phyloP scores from a whole-genome alignment of 805 yeast genomes.

The Kluyveromyces siamensis region DNA sequence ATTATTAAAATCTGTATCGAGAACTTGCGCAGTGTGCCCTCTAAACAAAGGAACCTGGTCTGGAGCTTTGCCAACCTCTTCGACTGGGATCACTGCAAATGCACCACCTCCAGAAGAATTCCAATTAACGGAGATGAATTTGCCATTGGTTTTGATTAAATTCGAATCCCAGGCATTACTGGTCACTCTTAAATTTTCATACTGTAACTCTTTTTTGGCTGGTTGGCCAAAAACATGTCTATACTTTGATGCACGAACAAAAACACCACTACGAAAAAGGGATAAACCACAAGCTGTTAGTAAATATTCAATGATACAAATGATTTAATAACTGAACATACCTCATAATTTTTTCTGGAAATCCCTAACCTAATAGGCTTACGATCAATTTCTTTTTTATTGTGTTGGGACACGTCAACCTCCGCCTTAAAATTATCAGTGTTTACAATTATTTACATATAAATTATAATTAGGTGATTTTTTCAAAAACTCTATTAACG shows the following conservation, averaged over 20 bases:
- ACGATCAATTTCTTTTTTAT: neutral
- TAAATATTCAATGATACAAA: too few species aligned
- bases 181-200: constrained; percentile 53
- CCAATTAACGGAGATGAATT: constrained; percentile 83
- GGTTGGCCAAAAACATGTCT: constrained; percentile 96
- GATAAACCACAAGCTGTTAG: neutral
- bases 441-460: neutral
- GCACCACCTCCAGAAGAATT: constrained; percentile 97
- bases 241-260: constrained; percentile 93
- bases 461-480: too few species aligned
- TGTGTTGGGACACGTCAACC: neutral
- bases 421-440: neutral
- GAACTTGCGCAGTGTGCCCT: constrained; percentile 91
- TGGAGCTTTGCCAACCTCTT: constrained; percentile 85
- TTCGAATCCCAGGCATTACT: constrained; percentile 97
- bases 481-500: too few species aligned
- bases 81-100: constrained; percentile 82
- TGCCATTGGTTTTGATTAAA: constrained; percentile 77
- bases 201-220: constrained; percentile 40
- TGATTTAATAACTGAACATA: neutral
- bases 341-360: neutral
- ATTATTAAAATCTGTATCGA: constrained; percentile 94
- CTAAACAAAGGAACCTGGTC: constrained; percentile 89
- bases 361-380: neutral
- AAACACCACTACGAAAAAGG: constrained; percentile 49